phyloP scores from a whole-genome alignment of 148 eudicot species.

The Rhododendron molle region DNA sequence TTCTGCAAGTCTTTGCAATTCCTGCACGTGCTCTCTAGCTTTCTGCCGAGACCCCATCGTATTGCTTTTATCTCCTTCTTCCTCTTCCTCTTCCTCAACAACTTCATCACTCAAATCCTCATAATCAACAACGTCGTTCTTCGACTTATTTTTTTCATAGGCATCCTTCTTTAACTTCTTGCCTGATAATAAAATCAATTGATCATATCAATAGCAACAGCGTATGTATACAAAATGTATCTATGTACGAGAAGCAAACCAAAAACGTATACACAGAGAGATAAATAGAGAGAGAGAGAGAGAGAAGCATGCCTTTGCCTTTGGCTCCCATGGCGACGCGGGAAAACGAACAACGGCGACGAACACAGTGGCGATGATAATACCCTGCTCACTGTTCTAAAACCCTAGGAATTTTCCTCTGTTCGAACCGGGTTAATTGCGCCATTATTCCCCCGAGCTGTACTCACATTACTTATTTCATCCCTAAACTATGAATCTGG shows the following conservation, averaged over 20 bases:
- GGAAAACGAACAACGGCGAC: background rate
- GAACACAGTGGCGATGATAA: background rate
- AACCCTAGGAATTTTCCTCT: background rate
- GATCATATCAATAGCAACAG: background rate
- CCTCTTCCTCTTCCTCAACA: constrained; percentile 27
- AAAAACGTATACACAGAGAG: background rate
- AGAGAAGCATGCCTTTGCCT: constrained; percentile 27
- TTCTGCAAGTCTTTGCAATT: constrained; percentile 66
- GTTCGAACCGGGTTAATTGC: background rate
- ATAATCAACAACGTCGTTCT: background rate
- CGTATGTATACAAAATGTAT: background rate
- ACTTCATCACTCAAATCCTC: constrained; percentile 22
- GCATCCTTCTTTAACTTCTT: constrained; percentile 24
- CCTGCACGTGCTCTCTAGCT: constrained; percentile 55
- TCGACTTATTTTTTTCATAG: background rate
- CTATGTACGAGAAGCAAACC: background rate
- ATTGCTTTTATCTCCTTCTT: constrained; percentile 7
- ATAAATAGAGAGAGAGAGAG: background rate
- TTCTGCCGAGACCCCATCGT: constrained; percentile 24
- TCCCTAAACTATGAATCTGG: background rate
- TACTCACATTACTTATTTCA: background rate
- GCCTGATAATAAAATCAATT: constrained; percentile 25
- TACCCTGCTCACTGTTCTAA: background rate
- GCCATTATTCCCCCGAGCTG: background rate
- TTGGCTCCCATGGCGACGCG: constrained; percentile 41